Percentiles rank a stretch among this genome's conserved stretches.
These are phyloP conservation scores for Pulveroboletus sp. DNA, from an alignment of 768 basidiomycete genomes.

Conservation along the genomic window DNA sequence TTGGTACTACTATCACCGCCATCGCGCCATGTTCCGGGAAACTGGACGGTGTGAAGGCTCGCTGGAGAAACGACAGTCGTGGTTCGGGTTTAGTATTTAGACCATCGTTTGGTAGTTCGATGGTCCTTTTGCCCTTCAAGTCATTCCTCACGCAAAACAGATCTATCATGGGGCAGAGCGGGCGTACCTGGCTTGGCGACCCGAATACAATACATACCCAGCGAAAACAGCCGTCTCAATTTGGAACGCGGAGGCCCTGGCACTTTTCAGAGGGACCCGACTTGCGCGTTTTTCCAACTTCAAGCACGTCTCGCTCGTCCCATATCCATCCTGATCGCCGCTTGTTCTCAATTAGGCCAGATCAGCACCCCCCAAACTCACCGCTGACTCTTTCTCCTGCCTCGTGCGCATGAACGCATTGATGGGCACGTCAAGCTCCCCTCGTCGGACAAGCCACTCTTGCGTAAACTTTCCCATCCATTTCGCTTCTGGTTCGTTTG, in stretches of 20 bases:
- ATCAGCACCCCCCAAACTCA: slow-evolving; percentile 5
- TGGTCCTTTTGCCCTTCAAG: background rate
- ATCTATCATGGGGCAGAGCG: background rate
- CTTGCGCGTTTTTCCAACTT: slow-evolving; percentile 1
- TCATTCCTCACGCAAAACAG: background rate
- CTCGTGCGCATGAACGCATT: slow-evolving; percentile 17
- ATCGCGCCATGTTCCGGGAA: slow-evolving; percentile 28
- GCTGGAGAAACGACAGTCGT: background rate
- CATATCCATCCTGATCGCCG: slow-evolving; percentile 17
- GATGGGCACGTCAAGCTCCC: slow-evolving; percentile 13
- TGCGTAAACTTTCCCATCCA: slow-evolving; percentile 42
- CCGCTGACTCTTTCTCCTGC: background rate
- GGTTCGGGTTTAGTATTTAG: background rate
- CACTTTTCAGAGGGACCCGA: background rate
- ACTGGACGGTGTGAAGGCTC: slow-evolving; percentile 8
- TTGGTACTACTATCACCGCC: slow-evolving; percentile 7
- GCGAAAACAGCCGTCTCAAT: slow-evolving; percentile 19
- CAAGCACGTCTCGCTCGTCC: background rate
- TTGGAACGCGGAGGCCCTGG: slow-evolving; percentile 20
- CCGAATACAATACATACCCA: slow-evolving; percentile 11
- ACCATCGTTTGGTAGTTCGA: background rate
- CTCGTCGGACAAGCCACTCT: slow-evolving; percentile 29
- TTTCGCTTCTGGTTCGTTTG: slow-evolving; percentile 59
- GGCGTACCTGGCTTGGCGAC: slow-evolving; percentile 15
- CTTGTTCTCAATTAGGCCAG: slow-evolving; percentile 2